Conservation (phyloP, 768 basidiomycete genomes). For the Cubamyces lactineus region DNA sequence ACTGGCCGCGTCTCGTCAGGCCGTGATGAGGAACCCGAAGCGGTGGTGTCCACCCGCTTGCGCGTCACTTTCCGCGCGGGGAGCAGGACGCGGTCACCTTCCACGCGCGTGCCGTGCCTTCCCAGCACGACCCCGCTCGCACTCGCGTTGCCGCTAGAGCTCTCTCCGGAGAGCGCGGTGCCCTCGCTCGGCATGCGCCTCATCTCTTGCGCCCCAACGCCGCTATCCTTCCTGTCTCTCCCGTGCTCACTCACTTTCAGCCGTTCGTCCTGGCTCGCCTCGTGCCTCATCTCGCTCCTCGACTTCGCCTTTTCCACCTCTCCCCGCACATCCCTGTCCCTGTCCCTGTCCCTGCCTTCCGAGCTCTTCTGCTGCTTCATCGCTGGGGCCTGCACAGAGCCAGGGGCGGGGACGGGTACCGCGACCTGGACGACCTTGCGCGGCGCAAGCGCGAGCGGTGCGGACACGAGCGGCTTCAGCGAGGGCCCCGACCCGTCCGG, state of each 20-base stretch:
- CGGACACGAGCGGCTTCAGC: conserved; percentile 28
- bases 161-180: conserved; percentile 1
- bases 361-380: conserved; percentile 8
- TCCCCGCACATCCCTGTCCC: neutral
- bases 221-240: neutral
- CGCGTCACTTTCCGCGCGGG: conserved; percentile 20
- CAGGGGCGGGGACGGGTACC: neutral
- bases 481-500: conserved; percentile 5
- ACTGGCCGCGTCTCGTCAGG: neutral
- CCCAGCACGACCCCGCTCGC: neutral
- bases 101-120: conserved; percentile 11
- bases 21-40: neutral
- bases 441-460: conserved; percentile 31
- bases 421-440: conserved; percentile 1
- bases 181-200: conserved; percentile 12
- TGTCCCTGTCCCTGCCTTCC: neutral
- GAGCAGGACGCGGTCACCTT: conserved; percentile 20
- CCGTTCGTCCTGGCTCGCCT: neutral
- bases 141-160: neutral
- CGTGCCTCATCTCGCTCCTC: neutral
- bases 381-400: neutral
- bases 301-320: neutral
- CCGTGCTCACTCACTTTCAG: neutral
- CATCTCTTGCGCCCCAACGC: conserved; percentile 7
- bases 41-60: conserved; percentile 1